These are phyloP conservation scores for Trichophyton benhamiae DNA, from an alignment of 2,329 filamentous ascomycete genomes.

Conservation along the genomic window DNA sequence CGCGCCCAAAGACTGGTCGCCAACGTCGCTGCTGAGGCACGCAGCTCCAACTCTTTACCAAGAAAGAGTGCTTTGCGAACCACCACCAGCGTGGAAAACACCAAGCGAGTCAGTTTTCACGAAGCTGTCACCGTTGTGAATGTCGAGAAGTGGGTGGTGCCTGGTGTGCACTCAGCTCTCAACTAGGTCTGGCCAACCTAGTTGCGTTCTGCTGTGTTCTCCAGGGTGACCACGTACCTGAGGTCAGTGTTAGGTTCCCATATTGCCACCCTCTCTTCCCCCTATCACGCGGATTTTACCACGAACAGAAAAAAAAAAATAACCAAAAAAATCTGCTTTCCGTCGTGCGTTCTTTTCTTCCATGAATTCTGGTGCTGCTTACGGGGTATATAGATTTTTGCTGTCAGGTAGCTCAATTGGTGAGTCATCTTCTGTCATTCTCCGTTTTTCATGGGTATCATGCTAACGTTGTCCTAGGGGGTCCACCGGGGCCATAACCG, in stretches of 20 bases:
- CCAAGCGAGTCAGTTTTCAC: conserved; percentile 11
- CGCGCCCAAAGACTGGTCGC: neutral
- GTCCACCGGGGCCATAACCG: neutral
- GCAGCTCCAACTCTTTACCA: conserved; percentile 7
- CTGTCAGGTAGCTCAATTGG: neutral
- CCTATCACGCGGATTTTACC: neutral
- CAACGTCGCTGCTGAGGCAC: neutral
- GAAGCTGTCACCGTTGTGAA: conserved; percentile 15
- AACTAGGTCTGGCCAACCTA: neutral
- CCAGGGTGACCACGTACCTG: neutral
- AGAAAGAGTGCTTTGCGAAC: conserved; percentile 10
- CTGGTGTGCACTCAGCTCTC: conserved; percentile 6
- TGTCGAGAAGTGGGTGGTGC: conserved; percentile 20
- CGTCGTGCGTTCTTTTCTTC: neutral
- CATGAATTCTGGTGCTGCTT: neutral
- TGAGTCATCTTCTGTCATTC: neutral
- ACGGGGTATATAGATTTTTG: neutral
- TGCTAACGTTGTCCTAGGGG: neutral
- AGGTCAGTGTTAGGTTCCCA: neutral
- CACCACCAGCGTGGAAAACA: conserved; percentile 4
- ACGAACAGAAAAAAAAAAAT: neutral
- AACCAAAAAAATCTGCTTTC: neutral
- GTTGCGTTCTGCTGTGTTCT: neutral
- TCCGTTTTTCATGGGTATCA: neutral
- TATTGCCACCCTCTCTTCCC: neutral